Conservation (phyloP, 2,329 filamentous ascomycete species). For the Penicillium sp. region DNA sequence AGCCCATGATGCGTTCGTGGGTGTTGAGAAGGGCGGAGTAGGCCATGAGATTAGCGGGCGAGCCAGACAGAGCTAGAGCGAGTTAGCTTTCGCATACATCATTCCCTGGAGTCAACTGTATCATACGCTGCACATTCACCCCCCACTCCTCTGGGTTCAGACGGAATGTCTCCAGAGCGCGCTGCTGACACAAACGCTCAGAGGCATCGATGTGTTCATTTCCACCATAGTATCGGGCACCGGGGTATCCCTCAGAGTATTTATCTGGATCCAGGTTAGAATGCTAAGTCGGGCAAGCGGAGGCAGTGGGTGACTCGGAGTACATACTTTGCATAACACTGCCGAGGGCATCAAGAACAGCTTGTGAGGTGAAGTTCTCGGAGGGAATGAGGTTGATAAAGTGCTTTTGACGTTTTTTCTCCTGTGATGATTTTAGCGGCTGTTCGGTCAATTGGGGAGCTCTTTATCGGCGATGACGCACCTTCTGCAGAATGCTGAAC, state of each 20-base stretch:
- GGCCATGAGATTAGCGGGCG: conserved; percentile 73
- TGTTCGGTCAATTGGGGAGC: conserved; percentile 3
- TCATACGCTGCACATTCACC: conserved; percentile 86
- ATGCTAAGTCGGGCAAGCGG: neutral
- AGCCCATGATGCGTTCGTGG: conserved; percentile 94
- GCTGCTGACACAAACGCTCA: conserved; percentile 83
- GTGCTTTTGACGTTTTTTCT: conserved; percentile 94
- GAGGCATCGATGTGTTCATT: conserved; percentile 95
- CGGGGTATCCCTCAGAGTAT: conserved; percentile 97
- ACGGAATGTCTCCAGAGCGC: conserved; percentile 83
- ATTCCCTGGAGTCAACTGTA: neutral
- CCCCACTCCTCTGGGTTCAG: conserved; percentile 87
- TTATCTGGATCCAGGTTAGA: conserved; percentile 65
- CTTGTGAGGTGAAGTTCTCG: conserved; percentile 93
- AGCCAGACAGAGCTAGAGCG: conserved; percentile 70
- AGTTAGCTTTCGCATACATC: conserved; percentile 18
- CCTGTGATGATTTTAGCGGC: conserved; percentile 53
- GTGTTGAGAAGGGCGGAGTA: conserved; percentile 95
- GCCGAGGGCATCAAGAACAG: conserved; percentile 84
- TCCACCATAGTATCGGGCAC: conserved; percentile 92
- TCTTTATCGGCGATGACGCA: conserved; percentile 43
- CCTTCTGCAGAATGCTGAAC: conserved; percentile 87
- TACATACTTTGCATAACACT: conserved; percentile 86
- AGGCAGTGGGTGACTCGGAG: conserved; percentile 31
- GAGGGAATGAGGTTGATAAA: conserved; percentile 97